Conservation (phyloP, 2,329 filamentous ascomycete species). For the Fusarium metavorans region DNA sequence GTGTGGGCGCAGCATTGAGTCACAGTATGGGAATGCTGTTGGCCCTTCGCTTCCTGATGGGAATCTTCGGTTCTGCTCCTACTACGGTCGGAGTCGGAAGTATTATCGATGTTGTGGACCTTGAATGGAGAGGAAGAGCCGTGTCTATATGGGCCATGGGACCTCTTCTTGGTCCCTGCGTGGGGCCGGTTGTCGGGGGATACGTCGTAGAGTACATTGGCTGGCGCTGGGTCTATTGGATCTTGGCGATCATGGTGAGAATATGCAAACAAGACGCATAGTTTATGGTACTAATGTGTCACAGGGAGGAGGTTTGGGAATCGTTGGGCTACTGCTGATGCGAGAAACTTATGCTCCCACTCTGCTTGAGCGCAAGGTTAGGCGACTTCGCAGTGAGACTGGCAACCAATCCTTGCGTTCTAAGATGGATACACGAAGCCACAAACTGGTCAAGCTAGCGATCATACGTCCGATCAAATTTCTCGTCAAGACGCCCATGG, state of each 20-base stretch:
- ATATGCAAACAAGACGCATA: not conserved
- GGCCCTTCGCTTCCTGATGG: not conserved
- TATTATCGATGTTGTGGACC: not conserved
- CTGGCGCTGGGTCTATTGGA: not conserved
- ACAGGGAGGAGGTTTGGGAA: not conserved
- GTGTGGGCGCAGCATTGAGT: not conserved
- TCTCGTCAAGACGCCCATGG: not conserved
- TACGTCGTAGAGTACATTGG: not conserved
- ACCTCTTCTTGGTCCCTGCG: not conserved
- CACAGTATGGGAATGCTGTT: not conserved
- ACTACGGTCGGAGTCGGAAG: not conserved
- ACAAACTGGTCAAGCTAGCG: not conserved
- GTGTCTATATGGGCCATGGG: not conserved
- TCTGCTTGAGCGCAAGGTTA: not conserved
- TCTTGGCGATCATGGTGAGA: not conserved
- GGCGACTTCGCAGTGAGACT: not conserved
- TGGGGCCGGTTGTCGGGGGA: not conserved
- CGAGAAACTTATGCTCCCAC: not conserved
- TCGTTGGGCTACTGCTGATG: not conserved
- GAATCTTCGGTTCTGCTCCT: not conserved
- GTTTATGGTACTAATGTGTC: not conserved
- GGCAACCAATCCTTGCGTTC: not conserved
- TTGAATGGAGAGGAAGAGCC: not conserved
- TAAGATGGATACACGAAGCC: not conserved
- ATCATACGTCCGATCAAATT: not conserved